Base-by-base conservation (phyloP, 164 flowering plant genomes). In the Annona squamosa region DNA sequence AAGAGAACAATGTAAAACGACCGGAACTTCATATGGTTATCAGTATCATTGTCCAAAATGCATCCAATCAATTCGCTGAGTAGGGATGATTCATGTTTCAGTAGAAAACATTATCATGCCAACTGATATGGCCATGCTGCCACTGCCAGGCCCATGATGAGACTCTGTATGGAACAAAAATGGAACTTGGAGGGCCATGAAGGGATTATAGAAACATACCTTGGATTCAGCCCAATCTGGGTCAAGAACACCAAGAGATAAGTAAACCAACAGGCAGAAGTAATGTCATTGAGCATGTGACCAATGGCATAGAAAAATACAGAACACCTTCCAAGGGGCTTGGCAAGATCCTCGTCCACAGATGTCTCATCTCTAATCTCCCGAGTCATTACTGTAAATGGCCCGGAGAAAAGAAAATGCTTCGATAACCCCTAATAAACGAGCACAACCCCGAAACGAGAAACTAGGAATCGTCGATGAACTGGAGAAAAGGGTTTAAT, bases 251-350 rank as follows among this genome's bases (percentile, higher is more conserved):
- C 78, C 68, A 94, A 78, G 66, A 94, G 93, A 82, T 92, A 94
- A 43, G 97, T 94, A 77, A 92, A 94, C 99, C 99, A 94, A 81
- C 97, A 94, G 4, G 97, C 84, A 72, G 97, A 84, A 69, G 97
- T 94, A 74, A 94, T 90, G 87, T 94, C 99, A 81, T 94, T 94
- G 63, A 94, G 92, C 99, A 94, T 90, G 82, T 94, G 99, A 16
- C 97, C 99, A 4, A 89, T 87, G 3, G 95, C 99, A 82, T 92
- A 94, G 77, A 75, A 86, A 63, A 92, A 75, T 9, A 92, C 86
- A 16, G 94, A 76, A 72, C 76, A 71, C 81, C 94, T 86, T 68
- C 92, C 87, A 13, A 91, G 78, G 18, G 90, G 89, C 78, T 82
- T 80, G 18, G 70, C 67, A 70, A 68, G 69, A 5, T 83, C 45